Evolutionary conservation across 257 asterid species (phyloP).

Genomic region (Parsonsia alboflavescens): DNA sequence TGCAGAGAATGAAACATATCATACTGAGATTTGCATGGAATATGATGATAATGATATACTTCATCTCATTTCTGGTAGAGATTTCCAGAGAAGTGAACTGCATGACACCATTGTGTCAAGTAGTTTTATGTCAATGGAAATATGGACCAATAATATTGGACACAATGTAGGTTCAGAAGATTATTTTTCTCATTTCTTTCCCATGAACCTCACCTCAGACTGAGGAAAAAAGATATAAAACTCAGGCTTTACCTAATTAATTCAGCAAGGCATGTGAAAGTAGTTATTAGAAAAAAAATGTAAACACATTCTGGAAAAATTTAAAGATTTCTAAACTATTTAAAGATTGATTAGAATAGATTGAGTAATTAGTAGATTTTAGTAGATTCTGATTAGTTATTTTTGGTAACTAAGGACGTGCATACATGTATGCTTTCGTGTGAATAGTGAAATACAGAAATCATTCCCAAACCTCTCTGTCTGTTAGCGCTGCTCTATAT

Average conservation of each 20-base stretch:
- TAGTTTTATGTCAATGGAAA: neutral
- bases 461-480: too few relatives aligned
- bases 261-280: neutral
- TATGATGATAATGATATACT: neutral
- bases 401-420: too few relatives aligned
- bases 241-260: neutral
- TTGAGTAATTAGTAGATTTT: too few relatives aligned
- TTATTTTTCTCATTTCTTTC: neutral
- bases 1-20: constrained; percentile 16
- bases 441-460: too few relatives aligned
- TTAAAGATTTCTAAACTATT: neutral
- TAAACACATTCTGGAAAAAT: neutral
- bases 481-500: too few relatives aligned
- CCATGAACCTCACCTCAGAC: neutral
- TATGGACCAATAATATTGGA: neutral
- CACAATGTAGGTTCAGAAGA: neutral
- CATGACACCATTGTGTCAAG: neutral
- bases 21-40: neutral
- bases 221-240: neutral
- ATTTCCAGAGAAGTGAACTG: neutral
- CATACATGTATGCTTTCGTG: too few relatives aligned
- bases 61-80: neutral
- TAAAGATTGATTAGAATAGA: too few relatives aligned
- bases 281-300: neutral
- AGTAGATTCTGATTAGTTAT: too few relatives aligned